phyloP scores from a whole-genome alignment of 2,329 filamentous ascomycete genomes.

The Mycogone perniciosa region DNA sequence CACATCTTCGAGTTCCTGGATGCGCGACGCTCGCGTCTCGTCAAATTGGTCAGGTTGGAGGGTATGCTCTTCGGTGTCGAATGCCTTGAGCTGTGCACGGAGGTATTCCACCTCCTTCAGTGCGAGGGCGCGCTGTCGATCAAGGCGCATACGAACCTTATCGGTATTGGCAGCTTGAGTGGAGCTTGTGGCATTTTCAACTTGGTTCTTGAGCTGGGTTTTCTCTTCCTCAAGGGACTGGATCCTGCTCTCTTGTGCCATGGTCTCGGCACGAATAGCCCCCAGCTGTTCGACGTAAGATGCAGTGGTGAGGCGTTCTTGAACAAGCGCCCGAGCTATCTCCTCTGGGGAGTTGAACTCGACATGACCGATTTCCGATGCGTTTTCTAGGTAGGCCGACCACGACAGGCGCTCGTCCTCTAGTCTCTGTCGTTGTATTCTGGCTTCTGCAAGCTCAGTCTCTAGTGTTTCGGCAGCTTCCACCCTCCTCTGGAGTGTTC shows the following conservation, averaged over 20 bases:
- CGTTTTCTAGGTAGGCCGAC: conserved; percentile 74
- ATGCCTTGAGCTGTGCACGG: conserved; percentile 81
- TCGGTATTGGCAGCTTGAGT: conserved; percentile 9
- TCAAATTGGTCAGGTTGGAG: conserved; percentile 78
- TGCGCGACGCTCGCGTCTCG: conserved; percentile 63
- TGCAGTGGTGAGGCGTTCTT: conserved; percentile 73
- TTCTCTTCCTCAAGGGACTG: conserved; percentile 66
- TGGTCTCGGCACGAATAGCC: conserved; percentile 67
- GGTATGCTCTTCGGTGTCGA: conserved; percentile 81
- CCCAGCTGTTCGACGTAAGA: conserved; percentile 78
- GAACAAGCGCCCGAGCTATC: conserved; percentile 75
- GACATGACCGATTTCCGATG: conserved; percentile 52
- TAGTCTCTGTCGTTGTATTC: conserved; percentile 75
- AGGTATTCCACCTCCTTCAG: conserved; percentile 92
- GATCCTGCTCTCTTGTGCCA: conserved; percentile 70
- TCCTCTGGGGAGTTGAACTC: conserved; percentile 86
- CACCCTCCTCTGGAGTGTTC: conserved; percentile 69
- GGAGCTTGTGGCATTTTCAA: conserved; percentile 49
- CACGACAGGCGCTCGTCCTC: conserved; percentile 85
- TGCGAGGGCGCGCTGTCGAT: conserved; percentile 78
- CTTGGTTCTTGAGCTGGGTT: conserved; percentile 54
- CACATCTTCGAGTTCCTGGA: conserved; percentile 76
- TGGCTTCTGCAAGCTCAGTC: conserved; percentile 69
- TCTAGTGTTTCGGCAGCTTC: conserved; percentile 68
- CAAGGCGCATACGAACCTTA: conserved; percentile 57